phyloP scores from a whole-genome alignment of 441 rosid species.

The Breynia disticha region DNA sequence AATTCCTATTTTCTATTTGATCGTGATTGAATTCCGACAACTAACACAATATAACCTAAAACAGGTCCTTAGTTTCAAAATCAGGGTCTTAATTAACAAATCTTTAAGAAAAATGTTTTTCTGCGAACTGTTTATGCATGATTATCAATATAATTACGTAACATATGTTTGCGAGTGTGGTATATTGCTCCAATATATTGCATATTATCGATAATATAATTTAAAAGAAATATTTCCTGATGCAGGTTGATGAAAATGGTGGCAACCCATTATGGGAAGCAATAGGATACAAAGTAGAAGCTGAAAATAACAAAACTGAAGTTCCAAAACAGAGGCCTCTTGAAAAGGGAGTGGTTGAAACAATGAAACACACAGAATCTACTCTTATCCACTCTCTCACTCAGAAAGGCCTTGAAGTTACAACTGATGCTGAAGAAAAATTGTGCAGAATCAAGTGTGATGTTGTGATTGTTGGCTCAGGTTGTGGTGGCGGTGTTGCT shows the following conservation, averaged over 20 bases:
- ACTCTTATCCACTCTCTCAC: slow-evolving; percentile 40
- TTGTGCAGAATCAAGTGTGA: slow-evolving; percentile 57
- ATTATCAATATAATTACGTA: no score
- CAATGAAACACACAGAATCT: slow-evolving; percentile 33
- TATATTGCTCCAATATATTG: no score
- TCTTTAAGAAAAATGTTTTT: no score
- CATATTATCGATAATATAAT: no score
- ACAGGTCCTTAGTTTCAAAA: no score
- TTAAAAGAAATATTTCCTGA: neutral
- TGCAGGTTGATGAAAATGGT: slow-evolving; percentile 52
- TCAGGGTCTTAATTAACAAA: no score
- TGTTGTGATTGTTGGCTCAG: slow-evolving; percentile 69
- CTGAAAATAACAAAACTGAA: slow-evolving; percentile 10
- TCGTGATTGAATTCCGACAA: no score
- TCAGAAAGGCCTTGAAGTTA: slow-evolving; percentile 48
- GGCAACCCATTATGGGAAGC: slow-evolving; percentile 71
- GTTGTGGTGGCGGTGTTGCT: slow-evolving; percentile 93
- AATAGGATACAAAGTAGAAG: slow-evolving; percentile 36
- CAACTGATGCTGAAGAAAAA: slow-evolving; percentile 17
- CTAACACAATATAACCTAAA: no score
- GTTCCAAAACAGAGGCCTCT: slow-evolving; percentile 44
- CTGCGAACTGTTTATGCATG: no score
- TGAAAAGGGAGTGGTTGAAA: slow-evolving; percentile 61
- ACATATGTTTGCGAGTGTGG: no score
- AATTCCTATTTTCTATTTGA: no score